phyloP scores from a whole-genome alignment of 1,284 basidiomycete species.

The Mycena citricolor region DNA sequence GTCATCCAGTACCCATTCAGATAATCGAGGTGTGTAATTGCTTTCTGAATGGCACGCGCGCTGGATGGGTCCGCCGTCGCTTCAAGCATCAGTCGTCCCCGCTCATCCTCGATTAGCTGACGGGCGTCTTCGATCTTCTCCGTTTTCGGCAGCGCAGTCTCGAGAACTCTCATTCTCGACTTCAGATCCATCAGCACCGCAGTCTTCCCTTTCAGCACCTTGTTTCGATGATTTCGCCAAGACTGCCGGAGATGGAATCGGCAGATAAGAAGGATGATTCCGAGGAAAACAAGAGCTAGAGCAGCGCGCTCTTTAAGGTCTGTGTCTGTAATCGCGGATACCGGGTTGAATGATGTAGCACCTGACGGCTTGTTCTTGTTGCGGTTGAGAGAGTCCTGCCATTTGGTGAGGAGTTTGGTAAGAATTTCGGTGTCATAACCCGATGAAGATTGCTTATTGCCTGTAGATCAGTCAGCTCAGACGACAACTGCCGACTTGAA shows the following conservation, averaged over 20 bases:
- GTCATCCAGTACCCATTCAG: slow-evolving; percentile 15
- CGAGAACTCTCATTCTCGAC: slow-evolving; percentile 1
- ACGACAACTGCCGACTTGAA: too few relatives aligned
- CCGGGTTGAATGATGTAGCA: slow-evolving; percentile 4
- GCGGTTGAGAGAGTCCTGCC: slow-evolving; percentile 5
- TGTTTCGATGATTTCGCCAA: slow-evolving; percentile 2
- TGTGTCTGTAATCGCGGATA: slow-evolving; percentile 3
- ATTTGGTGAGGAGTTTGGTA: slow-evolving; percentile 8
- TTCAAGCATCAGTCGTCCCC: background rate
- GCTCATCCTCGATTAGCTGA: slow-evolving; percentile 4
- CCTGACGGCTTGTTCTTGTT: too few relatives aligned
- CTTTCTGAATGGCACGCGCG: background rate
- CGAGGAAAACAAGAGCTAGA: background rate
- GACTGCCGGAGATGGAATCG: slow-evolving; percentile 1
- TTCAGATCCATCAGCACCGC: background rate
- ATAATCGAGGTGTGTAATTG: slow-evolving; percentile 14
- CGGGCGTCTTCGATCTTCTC: slow-evolving; percentile 1
- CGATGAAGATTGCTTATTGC: slow-evolving; percentile 11
- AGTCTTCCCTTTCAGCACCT: slow-evolving; percentile 5
- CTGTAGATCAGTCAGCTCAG: too few relatives aligned
- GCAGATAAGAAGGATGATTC: slow-evolving; percentile 2
- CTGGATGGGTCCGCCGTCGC: background rate
- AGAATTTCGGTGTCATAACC: slow-evolving; percentile 18
- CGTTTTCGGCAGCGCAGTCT: slow-evolving; percentile 5
- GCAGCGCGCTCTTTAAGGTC: slow-evolving; percentile 6